Conservation (phyloP, 2,329 filamentous ascomycete genomes). For the Phaeosphaeriaceae sp. region DNA sequence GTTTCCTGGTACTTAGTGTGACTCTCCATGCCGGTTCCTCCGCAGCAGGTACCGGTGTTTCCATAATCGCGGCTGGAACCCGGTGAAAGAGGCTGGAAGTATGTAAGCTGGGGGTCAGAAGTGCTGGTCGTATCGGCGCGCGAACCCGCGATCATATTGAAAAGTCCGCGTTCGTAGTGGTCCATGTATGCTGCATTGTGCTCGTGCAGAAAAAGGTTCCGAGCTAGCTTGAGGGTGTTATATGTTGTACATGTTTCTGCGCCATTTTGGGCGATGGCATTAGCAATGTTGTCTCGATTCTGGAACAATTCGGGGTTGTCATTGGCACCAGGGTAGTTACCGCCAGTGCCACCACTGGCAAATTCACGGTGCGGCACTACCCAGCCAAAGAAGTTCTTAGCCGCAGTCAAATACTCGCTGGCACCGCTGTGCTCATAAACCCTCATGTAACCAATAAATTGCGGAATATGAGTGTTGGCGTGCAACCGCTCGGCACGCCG, state of each 20-base stretch:
- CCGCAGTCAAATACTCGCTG: constrained; percentile 17
- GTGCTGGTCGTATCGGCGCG: constrained; percentile 12
- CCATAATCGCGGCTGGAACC: constrained; percentile 14
- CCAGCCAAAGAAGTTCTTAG: constrained; percentile 19
- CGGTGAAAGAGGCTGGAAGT: constrained; percentile 18
- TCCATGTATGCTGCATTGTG: constrained; percentile 22
- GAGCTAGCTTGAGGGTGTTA: constrained; percentile 19
- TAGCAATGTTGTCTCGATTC: constrained; percentile 87
- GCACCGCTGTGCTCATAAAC: constrained; percentile 17
- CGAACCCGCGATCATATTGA: constrained; percentile 22
- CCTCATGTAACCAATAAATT: constrained; percentile 20
- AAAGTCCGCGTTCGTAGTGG: constrained; percentile 19
- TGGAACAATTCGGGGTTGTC: constrained; percentile 66
- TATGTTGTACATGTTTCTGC: constrained; percentile 23
- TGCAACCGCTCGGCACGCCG: constrained; percentile 14
- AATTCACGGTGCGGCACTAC: constrained; percentile 19
- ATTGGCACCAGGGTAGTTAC: constrained; percentile 61
- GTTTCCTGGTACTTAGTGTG: constrained; percentile 24
- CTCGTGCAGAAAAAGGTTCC: constrained; percentile 18
- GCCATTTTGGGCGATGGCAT: constrained; percentile 68
- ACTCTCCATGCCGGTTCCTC: constrained; percentile 20
- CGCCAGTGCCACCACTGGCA: constrained; percentile 16
- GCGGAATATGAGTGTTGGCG: constrained; percentile 20
- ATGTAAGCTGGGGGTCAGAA: constrained; percentile 15
- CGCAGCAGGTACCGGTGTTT: constrained; percentile 22